Evolutionary conservation across 73 alveolate species (phyloP), one percentile per base, ranked within the genome.

Genomic region (Paramecium bursaria): DNA sequence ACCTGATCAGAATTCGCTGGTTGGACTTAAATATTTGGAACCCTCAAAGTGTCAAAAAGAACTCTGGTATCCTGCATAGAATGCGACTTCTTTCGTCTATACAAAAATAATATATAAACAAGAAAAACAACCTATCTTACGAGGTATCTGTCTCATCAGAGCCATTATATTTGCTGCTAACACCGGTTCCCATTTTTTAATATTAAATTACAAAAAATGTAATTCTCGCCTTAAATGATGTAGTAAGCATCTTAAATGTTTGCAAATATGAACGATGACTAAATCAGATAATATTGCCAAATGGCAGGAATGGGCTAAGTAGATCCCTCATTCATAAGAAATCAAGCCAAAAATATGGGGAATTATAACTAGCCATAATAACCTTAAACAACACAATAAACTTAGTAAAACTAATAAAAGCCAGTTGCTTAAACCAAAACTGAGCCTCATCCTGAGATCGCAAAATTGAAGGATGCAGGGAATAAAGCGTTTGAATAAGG

Each of bases 181-280:
- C n/a, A n/a, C n/a, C n/a, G n/a, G n/a, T n/a, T n/a, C n/a, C n/a
- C n/a, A n/a, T n/a, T n/a, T n/a, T n/a, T n/a, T n/a, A n/a, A n/a
- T n/a, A n/a, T n/a, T n/a, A n/a, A n/a, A n/a, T n/a, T n/a, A n/a
- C n/a, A n/a, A n/a, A n/a, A n/a, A n/a, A n/a, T n/a, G n/a, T n/a
- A n/a, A n/a, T n/a, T n/a, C n/a, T n/a, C n/a, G n/a, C 89, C 89
- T 22, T 57, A 79, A 79, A 79, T 54, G 89, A 54, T 79, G 89
- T 53, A 73, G 44, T 53, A 42, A 21, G 73, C 50, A 25, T 52
- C 85, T 13, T 23, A 54, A 42, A 79, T 79, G 89, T 54, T 46
- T 35, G 52, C 50, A 10, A 35, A 13, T 5, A 79, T 79, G 89
- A 73, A 57, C 42, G 89, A 79, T n/a, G 76, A 54, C 42, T 31